Evolutionary conservation across 768 basidiomycete genomes (phyloP).

Genomic region (Hebeloma cylindrosporum): DNA sequence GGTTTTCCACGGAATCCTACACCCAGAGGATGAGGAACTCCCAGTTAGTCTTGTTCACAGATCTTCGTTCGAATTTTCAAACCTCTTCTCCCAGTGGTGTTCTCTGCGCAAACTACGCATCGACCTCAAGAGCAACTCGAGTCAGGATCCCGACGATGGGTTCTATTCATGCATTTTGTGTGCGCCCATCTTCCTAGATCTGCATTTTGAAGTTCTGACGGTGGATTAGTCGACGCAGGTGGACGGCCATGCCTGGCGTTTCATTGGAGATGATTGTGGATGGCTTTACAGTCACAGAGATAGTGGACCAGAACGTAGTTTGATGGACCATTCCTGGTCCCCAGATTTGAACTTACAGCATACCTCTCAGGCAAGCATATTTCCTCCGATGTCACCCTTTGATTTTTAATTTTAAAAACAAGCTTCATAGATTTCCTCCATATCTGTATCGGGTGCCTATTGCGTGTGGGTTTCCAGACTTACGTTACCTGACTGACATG

Average conservation of each 20-base stretch:
- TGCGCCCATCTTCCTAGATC: slow-evolving; percentile 23
- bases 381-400: not conserved
- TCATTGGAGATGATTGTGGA: slow-evolving; percentile 53
- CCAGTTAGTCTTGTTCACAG: slow-evolving; percentile 15
- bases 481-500: not conserved
- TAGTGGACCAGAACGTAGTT: not conserved
- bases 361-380: slow-evolving; percentile 32
- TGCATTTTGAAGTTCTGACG: not conserved
- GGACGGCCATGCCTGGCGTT: slow-evolving; percentile 32
- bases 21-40: slow-evolving; percentile 9
- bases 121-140: slow-evolving; percentile 33
- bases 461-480: slow-evolving; percentile 44
- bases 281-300: slow-evolving; percentile 41
- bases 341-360: slow-evolving; percentile 44
- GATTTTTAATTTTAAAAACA: slow-evolving; percentile 16
- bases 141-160: slow-evolving; percentile 35
- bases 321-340: slow-evolving; percentile 37
- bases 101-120: slow-evolving; percentile 37
- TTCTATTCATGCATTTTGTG: slow-evolving; percentile 47
- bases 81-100: slow-evolving; percentile 35
- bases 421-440: slow-evolving; percentile 59
- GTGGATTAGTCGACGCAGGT: slow-evolving; percentile 32
- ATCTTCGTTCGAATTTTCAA: not conserved
- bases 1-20: slow-evolving; percentile 9
- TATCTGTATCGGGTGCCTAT: slow-evolving; percentile 43